phyloP scores from a whole-genome alignment of 2,329 filamentous ascomycete species.

The Drechslera avenae region DNA sequence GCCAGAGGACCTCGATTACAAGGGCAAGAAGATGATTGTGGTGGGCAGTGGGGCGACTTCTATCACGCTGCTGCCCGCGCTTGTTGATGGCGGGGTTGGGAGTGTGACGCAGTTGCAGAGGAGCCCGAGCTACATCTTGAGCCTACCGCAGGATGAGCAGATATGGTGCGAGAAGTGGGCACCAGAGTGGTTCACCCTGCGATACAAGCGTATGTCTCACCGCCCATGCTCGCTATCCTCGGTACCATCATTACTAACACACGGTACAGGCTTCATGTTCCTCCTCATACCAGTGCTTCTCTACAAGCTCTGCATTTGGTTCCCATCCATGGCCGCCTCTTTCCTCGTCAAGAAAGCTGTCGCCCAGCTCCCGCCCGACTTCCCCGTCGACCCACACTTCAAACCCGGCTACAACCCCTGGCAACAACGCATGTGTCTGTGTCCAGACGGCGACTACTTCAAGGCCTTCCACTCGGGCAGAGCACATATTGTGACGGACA shows the following conservation, averaged over 20 bases:
- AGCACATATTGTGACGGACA: constrained; percentile 61
- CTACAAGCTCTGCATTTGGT: constrained; percentile 58
- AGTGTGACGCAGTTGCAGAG: constrained; percentile 81
- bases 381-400: constrained; percentile 53
- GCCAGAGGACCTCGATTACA: constrained; percentile 70
- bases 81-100: constrained; percentile 66
- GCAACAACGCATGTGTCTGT: constrained; percentile 77
- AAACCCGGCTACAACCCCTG: constrained; percentile 58
- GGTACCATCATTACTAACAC: not conserved
- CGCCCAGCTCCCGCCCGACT: constrained; percentile 57
- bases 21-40: constrained; percentile 70
- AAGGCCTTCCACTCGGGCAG: constrained; percentile 56
- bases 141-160: constrained; percentile 54
- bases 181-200: constrained; percentile 55
- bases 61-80: constrained; percentile 73
- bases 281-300: constrained; percentile 56
- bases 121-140: constrained; percentile 67
- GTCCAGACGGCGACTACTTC: constrained; percentile 66
- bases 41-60: constrained; percentile 82
- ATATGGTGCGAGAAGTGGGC: constrained; percentile 46
- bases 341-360: constrained; percentile 56
- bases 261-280: constrained; percentile 51
- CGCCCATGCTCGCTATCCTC: too few relatives aligned
- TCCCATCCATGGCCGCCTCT: constrained; percentile 57
- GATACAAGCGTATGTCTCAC: constrained; percentile 50